Base-by-base conservation (phyloP, 2,329 filamentous ascomycete species). In the Microdochium paspali region DNA sequence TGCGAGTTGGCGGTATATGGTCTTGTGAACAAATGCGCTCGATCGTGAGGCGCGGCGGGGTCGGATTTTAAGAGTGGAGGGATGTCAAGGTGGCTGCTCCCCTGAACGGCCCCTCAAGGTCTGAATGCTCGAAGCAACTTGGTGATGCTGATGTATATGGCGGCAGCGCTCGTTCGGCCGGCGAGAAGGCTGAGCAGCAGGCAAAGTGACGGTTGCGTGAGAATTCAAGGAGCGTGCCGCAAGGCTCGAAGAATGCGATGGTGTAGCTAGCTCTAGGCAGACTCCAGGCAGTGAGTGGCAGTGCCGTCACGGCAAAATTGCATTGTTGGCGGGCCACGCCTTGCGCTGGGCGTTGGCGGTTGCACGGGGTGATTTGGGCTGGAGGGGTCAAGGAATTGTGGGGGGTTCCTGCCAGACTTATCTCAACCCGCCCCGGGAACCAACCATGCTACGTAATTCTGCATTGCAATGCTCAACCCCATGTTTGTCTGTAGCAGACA, bases 21-120 rank as follows among this genome's bases (percentile, higher is more conserved):
- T 51, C 53, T 54, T 53, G 44, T 53, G 49, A 46, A n/a, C n/a
- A n/a, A n/a, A 51, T 50, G 54, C 46, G 44, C 46, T 50, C 51
- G 55, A 51, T 53, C 47, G 53, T 51, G 50, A 51, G 24, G 26
- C 12, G 35, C 26, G 42, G 42, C 24, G 42, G 42, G 42, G 23
- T 44, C 42, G 42, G 23, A 9, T 25, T n/a, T 24, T 4, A 44
- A 24, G 35, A 40, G 35, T 40, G 35, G 35, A 40, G 35, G 35
- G 35, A 21, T 21, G 35, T 40, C 35, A 20, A 18, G 20, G 35
- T 18, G 35, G 13, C 10, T 20, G 18, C 5, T 21, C 35, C 35
- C 35, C 35, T 40, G 35, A 40, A 40, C 23, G 4, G 35, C 6
- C 35, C 6, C 35, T 40, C 15, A 5, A 40, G 35, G 35, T 20